Evolutionary conservation across 164 flowering plant species (phyloP).

Genomic region (Vitis rotundifolia): DNA sequence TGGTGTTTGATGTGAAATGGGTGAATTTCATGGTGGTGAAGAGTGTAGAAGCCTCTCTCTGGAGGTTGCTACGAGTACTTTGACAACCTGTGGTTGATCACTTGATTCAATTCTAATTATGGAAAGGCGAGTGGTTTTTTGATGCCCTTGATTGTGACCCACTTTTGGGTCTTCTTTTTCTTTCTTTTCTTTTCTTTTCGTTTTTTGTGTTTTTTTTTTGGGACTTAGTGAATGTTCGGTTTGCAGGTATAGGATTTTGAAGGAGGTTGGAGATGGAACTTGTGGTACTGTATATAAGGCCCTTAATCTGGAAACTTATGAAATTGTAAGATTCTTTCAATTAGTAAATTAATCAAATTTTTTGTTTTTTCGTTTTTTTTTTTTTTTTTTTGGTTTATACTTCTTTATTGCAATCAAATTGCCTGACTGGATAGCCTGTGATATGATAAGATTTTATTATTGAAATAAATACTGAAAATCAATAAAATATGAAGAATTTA

Average conservation of each 20-base stretch:
- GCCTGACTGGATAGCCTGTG: too few species aligned
- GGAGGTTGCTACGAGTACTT: slow-evolving; percentile 44
- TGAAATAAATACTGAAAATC: too few species aligned
- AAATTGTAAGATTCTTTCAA: slow-evolving; percentile 52
- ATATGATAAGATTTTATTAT: too few species aligned
- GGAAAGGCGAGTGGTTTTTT: slow-evolving; percentile 56
- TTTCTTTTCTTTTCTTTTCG: background rate
- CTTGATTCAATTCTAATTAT: slow-evolving; percentile 37
- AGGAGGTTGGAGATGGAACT: slow-evolving; percentile 94
- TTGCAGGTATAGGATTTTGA: slow-evolving; percentile 64
- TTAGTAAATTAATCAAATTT: background rate
- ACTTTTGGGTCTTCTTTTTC: background rate
- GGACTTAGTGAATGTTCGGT: background rate
- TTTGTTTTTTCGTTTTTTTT: background rate
- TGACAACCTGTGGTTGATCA: slow-evolving; percentile 31
- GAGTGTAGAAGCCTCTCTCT: slow-evolving; percentile 42
- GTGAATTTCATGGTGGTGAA: slow-evolving; percentile 7
- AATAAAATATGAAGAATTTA: too few species aligned
- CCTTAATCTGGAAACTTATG: slow-evolving; percentile 57
- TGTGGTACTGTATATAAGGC: slow-evolving; percentile 90
- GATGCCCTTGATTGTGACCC: background rate
- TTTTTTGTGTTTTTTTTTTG: slow-evolving; percentile 8
- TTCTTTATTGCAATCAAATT: background rate
- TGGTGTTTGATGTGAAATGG: slow-evolving; percentile 51
- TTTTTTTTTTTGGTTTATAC: background rate